Percentiles rank a stretch among this genome's conserved stretches.
Conservation (phyloP, 1,139 yeast genomes). For the Kluyveromyces sp. region DNA sequence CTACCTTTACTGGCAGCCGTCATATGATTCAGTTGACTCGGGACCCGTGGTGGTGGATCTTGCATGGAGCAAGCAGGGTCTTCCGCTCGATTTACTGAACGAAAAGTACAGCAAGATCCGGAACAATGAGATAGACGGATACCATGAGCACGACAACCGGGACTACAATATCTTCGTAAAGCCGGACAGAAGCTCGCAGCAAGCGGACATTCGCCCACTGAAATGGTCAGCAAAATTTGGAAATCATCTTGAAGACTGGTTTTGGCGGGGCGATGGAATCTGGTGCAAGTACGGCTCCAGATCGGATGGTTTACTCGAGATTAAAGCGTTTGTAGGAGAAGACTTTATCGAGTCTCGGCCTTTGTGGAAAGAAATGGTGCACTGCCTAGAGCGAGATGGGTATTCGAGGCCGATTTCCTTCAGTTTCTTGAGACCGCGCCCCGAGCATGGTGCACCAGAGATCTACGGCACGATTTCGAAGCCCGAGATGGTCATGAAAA, state of each 20-base stretch:
- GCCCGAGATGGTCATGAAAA: not conserved
- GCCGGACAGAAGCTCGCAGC: not conserved
- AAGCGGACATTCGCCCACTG: not conserved
- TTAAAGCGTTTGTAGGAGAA: constrained; percentile 16
- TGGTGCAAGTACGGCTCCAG: constrained; percentile 14
- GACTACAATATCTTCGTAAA: not conserved
- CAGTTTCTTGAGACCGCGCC: not conserved
- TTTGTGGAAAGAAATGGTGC: constrained; percentile 17
- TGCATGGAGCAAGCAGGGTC: constrained; percentile 1
- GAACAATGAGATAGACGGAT: constrained; percentile 5
- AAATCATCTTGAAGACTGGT: constrained; percentile 16
- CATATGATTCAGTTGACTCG: not conserved
- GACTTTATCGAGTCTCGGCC: constrained; percentile 18
- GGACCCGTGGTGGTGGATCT: constrained; percentile 1
- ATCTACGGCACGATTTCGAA: not conserved
- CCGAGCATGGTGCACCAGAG: not conserved
- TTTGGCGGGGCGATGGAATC: constrained; percentile 17
- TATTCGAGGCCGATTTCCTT: constrained; percentile 1
- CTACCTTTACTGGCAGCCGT: constrained; percentile 1
- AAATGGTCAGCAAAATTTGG: constrained; percentile 1
- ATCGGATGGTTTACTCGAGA: constrained; percentile 11
- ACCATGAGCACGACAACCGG: not conserved
- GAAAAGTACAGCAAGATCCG: constrained; percentile 2
- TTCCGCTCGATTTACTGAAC: constrained; percentile 5
- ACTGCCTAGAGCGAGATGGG: constrained; percentile 9